phyloP scores from a whole-genome alignment of 108 stramenopile genomes.

The Nitzschia palea region DNA sequence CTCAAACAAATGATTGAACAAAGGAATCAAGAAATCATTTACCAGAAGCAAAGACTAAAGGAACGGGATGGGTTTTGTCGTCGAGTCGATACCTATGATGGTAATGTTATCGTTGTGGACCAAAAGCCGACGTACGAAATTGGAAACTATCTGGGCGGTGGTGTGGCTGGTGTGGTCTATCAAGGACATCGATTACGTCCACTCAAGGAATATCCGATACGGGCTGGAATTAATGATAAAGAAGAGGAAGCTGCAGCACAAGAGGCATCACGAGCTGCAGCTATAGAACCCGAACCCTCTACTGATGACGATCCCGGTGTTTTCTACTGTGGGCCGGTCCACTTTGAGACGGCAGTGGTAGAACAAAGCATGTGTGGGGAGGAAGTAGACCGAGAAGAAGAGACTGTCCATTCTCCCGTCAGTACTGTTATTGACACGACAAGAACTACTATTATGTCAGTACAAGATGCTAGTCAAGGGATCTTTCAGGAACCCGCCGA shows the following conservation, averaged over 20 bases:
- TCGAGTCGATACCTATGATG: conserved; percentile 78
- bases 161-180: conserved; percentile 88
- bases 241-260: neutral
- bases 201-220: conserved; percentile 71
- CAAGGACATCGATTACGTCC: conserved; percentile 80
- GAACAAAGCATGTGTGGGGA: neutral
- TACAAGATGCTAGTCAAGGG: neutral
- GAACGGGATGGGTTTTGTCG: conserved; percentile 78
- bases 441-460: neutral
- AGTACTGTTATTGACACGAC: neutral
- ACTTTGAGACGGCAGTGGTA: neutral
- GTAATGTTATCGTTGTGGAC: conserved; percentile 71
- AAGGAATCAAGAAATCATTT: conserved; percentile 20
- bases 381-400: conserved; percentile 10
- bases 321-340: conserved; percentile 24
- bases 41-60: conserved; percentile 44
- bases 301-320: neutral
- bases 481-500: conserved; percentile 23
- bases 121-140: conserved; percentile 74
- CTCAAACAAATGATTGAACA: conserved; percentile 16
- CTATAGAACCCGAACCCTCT: neutral
- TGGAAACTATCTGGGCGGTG: conserved; percentile 85
- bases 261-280: neutral
- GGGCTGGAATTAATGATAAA: conserved; percentile 34
- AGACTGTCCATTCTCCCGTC: neutral